Evolutionary conservation across 2,329 filamentous ascomycete genomes (phyloP), one percentile per base, ranked within the genome.

Genomic region (Plectosphaerella sp.): DNA sequence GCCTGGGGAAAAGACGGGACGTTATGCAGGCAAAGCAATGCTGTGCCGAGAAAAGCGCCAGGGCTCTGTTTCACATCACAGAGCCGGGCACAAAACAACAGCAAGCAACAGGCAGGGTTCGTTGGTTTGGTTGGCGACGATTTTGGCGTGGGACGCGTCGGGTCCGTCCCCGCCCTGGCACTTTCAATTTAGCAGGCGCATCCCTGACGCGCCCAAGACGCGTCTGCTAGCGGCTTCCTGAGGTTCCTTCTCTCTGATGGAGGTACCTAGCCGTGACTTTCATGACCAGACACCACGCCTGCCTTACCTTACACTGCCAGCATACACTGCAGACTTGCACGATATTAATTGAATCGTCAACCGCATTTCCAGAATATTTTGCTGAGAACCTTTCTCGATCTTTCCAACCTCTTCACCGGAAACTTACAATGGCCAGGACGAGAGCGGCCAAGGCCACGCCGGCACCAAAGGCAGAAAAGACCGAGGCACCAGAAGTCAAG

Each of bases 351-450:
- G 18, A n/a, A 24, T 12, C 28, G 8, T 33, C 8, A 33, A 33
- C 4, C 11, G 11, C 28, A 3, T 12, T 12, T 33, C 28, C 28
- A 12, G 11, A 33, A 33, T 9, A 9, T 5, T 33, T 33, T 33
- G 22, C 28, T 33, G 28, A 33, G 28, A 9, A 33, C 4, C 28
- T 9, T 33, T 14, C 7, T 41, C 15, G 33, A 24, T 49, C 15
- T 15, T 20, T 25, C 11, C 22, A 28, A 24, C 4, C n/a, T 24
- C 22, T 22, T 22, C 22, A 22, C 22, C 22, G 5, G 16, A 28
- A 12, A 10, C 20, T 15, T 22, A 55, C 45, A 47, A 82, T 82
- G 79, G 72, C 77, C 48, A 72, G 73, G 58, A 80, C 79, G 54
- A 70, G 79, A 58, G 70, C 78, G 11, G 63, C 66, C 45, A 75